Percentiles rank a stretch among this genome's conserved stretches.
Conservation (phyloP, 75 land plant genomes). For the Pinus tabuliformis region DNA sequence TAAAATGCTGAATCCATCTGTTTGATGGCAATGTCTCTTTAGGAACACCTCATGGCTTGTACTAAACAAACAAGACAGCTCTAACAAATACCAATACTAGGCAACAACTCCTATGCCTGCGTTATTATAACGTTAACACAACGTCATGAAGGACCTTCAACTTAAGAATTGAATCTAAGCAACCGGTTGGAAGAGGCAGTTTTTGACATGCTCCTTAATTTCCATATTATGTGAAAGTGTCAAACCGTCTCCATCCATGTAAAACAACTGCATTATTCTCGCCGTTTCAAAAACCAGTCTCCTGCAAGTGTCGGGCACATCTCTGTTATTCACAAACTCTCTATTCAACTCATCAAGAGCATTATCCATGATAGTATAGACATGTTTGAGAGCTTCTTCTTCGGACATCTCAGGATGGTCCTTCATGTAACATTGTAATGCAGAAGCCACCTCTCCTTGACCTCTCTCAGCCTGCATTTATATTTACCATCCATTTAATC, state of each 20-base stretch:
- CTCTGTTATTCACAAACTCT: not conserved
- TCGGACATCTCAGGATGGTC: conserved; percentile 8
- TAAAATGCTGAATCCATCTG: too few species aligned
- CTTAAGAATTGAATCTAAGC: not conserved
- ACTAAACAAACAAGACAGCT: too few species aligned
- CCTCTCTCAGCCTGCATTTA: conserved; percentile 14
- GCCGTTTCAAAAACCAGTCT: conserved; percentile 23
- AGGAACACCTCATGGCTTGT: too few species aligned
- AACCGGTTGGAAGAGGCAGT: not conserved
- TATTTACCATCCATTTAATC: not conserved
- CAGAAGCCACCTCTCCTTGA: conserved; percentile 11
- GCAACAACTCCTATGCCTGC: too few species aligned
- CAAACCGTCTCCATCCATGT: conserved; percentile 21
- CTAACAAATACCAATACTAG: too few species aligned
- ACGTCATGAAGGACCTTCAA: too few species aligned
- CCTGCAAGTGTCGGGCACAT: conserved; percentile 14
- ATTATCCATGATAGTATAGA: not conserved
- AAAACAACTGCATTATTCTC: conserved; percentile 27
- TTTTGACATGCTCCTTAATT: conserved; percentile 23
- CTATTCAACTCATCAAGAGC: conserved; percentile 28
- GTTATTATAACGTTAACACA: too few species aligned
- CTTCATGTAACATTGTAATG: conserved; percentile 23
- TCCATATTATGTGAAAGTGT: conserved; percentile 8
- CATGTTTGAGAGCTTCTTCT: conserved; percentile 13
- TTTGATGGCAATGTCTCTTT: too few species aligned